Evolutionary conservation across 441 rosid species (phyloP), one percentile per base, ranked within the genome.

Genomic region (Erysimum cheiri): DNA sequence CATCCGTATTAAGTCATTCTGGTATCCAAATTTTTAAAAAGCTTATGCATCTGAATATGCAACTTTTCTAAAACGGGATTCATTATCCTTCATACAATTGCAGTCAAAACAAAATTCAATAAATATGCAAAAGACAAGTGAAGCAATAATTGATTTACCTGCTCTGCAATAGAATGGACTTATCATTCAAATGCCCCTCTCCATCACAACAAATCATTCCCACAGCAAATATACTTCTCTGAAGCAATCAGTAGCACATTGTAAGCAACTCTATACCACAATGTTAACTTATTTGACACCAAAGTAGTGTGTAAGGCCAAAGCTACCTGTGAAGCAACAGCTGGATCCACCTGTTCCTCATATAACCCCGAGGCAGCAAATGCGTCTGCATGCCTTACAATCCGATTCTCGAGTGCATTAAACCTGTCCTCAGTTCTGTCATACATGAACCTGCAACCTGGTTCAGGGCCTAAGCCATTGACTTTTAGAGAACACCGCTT

Each of bases 191-290:
- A 81, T 83, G 91, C 70, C 98, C 99, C 71, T 96, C 97, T 62
- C 89, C 99, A 60, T 96, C 99, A 77, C 98, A 91, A 72, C 93
- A 89, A 79, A 96, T 85, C 97, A 96, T 93, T 64, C 99, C 99
- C 50, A 88, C 92, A 11, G 96, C 76, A 77, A 96, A 88, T 49
- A 93, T 71, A 72, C 86, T 91, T 77, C 87, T 83, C 98, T 96
- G 92, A 76, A 84, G 81, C 71, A 77, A 77, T 32, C 82, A 76
- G 24, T 73, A 54, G 33, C 55, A 82, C 79, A 62, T 52, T 78
- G 79, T 69, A 48, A 41, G 71, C 63, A 41, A 60, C 36, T 60
- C 14, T 17, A 49, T 17, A 67, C 54, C 40, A 74, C 39, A 44
- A 61, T 28, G 52, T 12, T 32, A 69, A 41, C 47, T 36, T 37